Evolutionary conservation across 2,329 filamentous ascomycete species (phyloP).

Genomic region (Colletotrichum tropicale): DNA sequence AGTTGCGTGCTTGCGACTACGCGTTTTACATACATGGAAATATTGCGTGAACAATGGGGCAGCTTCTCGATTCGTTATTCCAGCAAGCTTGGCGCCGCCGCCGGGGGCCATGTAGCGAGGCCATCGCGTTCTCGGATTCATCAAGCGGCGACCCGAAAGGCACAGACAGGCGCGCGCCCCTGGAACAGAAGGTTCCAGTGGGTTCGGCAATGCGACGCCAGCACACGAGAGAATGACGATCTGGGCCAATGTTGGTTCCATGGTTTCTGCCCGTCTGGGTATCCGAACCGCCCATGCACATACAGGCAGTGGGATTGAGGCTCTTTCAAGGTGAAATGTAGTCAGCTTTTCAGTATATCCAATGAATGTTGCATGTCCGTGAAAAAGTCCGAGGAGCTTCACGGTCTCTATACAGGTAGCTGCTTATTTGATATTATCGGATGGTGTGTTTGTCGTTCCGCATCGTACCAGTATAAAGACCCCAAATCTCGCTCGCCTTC

Average conservation of each 20-base stretch:
- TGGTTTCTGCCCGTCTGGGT: too few species aligned
- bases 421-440: too few species aligned
- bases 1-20: not conserved
- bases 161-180: not conserved
- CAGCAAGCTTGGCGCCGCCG: not conserved
- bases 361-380: too few species aligned
- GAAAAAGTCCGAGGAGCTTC: too few species aligned
- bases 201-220: not conserved
- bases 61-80: not conserved
- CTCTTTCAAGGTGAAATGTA: too few species aligned
- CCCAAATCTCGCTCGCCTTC: too few species aligned
- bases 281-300: too few species aligned
- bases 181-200: not conserved
- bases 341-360: too few species aligned
- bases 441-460: too few species aligned
- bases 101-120: not conserved
- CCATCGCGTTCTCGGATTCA: not conserved
- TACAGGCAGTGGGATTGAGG: too few species aligned
- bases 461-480: too few species aligned
- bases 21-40: not conserved
- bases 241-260: not conserved
- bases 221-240: not conserved
- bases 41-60: not conserved
- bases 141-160: not conserved
- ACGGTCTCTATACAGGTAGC: too few species aligned